Percentiles rank a stretch among this genome's conserved stretches.
phyloP scores from a whole-genome alignment of 1,284 basidiomycete genomes.

The Puccinia triticina region DNA sequence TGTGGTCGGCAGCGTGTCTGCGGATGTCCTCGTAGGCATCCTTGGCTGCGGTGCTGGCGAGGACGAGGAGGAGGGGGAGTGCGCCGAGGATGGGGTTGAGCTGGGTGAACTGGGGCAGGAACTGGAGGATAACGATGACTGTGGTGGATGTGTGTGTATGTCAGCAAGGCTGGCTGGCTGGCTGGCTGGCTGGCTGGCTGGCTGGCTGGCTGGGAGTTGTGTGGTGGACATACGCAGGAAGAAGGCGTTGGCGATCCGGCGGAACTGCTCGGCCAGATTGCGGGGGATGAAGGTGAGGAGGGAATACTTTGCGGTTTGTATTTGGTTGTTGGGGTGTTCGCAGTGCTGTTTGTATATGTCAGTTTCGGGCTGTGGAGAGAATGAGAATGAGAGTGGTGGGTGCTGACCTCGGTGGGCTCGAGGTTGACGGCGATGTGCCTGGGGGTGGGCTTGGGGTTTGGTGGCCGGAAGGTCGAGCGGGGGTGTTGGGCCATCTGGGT shows the following conservation, averaged over 20 bases:
- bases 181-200: too few relatives aligned
- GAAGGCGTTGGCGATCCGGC: constrained; percentile 75
- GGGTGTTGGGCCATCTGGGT: too few relatives aligned
- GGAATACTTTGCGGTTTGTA: constrained; percentile 91
- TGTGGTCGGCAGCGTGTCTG: constrained; percentile 89
- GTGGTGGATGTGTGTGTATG: background rate
- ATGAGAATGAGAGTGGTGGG: too few relatives aligned
- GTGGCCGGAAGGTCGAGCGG: constrained; percentile 71
- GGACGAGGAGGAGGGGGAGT: constrained; percentile 83
- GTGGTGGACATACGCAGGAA: too few relatives aligned
- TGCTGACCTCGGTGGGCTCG: constrained; percentile 9
- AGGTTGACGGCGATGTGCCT: constrained; percentile 78
- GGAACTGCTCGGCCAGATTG: constrained; percentile 86
- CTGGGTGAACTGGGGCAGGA: constrained; percentile 90
- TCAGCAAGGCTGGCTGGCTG: too few relatives aligned
- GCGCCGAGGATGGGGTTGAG: constrained; percentile 91
- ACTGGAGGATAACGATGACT: constrained; percentile 86
- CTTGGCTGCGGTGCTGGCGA: constrained; percentile 85
- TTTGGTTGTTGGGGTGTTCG: constrained; percentile 75
- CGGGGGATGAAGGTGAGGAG: constrained; percentile 82
- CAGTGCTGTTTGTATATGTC: too few relatives aligned
- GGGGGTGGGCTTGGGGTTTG: constrained; percentile 66
- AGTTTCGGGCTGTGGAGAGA: too few relatives aligned
- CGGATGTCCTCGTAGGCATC: constrained; percentile 98
- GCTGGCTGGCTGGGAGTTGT: too few relatives aligned